A percentile compares a stretch with the other conserved stretches of the same genome.
Conservation (phyloP, 495 filamentous ascomycete species). For the Apodospora peruviana region DNA sequence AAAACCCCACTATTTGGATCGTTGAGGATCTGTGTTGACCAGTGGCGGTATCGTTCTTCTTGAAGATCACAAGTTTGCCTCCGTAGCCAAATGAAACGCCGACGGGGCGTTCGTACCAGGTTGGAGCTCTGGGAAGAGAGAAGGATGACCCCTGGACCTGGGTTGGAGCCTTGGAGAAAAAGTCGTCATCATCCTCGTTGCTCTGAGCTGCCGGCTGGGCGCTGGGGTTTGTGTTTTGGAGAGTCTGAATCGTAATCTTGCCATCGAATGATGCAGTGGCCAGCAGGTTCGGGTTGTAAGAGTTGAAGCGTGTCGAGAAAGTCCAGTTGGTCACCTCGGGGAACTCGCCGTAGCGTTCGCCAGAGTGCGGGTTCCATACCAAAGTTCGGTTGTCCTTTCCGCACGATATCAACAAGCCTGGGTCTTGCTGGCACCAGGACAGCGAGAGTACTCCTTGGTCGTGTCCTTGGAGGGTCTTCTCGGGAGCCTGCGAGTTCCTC, state of each 20-base stretch:
- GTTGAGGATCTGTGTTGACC: slow-evolving; percentile 63
- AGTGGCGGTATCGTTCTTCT: slow-evolving; percentile 47
- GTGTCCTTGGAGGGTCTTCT: slow-evolving; percentile 80
- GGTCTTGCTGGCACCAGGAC: slow-evolving; percentile 93
- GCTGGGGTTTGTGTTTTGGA: slow-evolving; percentile 78
- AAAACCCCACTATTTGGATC: slow-evolving; percentile 77
- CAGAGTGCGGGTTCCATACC: slow-evolving; percentile 93
- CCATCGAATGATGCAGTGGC: slow-evolving; percentile 97
- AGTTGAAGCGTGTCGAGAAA: slow-evolving; percentile 92
- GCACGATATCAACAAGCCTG: slow-evolving; percentile 83
- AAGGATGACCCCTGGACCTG: slow-evolving; percentile 87
- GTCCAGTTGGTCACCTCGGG: slow-evolving; percentile 98
- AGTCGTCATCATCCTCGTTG: slow-evolving; percentile 83
- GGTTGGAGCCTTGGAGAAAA: slow-evolving; percentile 88
- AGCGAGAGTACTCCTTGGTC: slow-evolving; percentile 90
- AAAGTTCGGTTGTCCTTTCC: slow-evolving; percentile 96
- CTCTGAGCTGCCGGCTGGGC: slow-evolving; percentile 49
- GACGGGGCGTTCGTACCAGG: slow-evolving; percentile 81
- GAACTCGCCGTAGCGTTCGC: slow-evolving; percentile 82
- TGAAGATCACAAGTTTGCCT: slow-evolving; percentile 81
- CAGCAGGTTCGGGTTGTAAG: slow-evolving; percentile 81
- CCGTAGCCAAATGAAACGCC: slow-evolving; percentile 94
- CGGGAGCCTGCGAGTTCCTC: slow-evolving; percentile 91
- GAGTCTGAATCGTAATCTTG: slow-evolving; percentile 84
- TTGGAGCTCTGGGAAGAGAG: slow-evolving; percentile 77